Base-by-base conservation (phyloP, 1,139 yeast genomes). In the Sugiyamaella novakii region DNA sequence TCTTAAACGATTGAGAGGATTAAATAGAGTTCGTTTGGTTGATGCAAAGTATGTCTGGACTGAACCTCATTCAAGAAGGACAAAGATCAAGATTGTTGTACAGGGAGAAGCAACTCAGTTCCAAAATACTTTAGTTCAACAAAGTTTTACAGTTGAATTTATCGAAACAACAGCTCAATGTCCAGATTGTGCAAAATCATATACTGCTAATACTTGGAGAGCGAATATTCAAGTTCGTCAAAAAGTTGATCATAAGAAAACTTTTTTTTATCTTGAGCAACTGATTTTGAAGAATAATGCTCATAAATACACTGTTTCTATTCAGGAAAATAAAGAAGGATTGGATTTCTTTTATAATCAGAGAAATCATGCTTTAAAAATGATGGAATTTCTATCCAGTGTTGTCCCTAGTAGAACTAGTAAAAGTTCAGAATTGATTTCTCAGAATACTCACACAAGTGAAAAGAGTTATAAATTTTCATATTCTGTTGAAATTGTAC, bases 1-100 rank as follows among this genome's bases (percentile, higher is more conserved):
- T 74, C 74, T 94, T 59, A 83, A 92, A 70, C 81, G 95, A 66
- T 76, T 94, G 59, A 87, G 87, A 64, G 97, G 98, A 47, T 74
- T 91, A 60, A 87, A 79, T 58, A 88, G 87, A 62, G 92, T 89
- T 46, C 77, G 97, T 60, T 73, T 92, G 57, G 81, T 88, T 31
- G 98, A 94, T 71, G 98, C 98, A 3, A 79, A 92, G 11, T 94
- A 89, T 63, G 81, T 94, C 54, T 94, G 99, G 99, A 94, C 98
- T 0, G 99, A 94, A 71, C 98, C 99, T 2, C 99, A 94, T 69
- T 89, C 98, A 28, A 81, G 98, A 69, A 83, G 98, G 74, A 81
- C 92, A 54, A 81, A 91, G 68, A 81, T 94, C 56, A 89, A 89
- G 64, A 71, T 94, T 50, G 87, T 97, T 0, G 96, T 92, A 22